Evolutionary conservation across 2,329 filamentous ascomycete species (phyloP), one percentile per base, ranked within the genome.

Genomic region (Leptoxyphium fumago): DNA sequence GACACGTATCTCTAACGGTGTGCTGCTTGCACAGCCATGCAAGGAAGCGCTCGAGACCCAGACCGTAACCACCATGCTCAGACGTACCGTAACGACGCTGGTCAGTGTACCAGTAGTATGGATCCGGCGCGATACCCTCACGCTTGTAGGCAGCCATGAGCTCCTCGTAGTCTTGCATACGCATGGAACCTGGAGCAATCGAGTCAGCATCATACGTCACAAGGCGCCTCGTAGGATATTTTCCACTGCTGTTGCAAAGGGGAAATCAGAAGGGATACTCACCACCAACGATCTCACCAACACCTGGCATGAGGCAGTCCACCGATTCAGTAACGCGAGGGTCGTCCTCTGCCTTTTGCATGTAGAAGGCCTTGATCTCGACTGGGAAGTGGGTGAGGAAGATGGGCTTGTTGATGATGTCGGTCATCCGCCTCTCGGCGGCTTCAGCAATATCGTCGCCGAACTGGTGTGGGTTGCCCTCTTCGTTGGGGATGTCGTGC

Each of bases 311-410:
- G 49, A 82, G 61, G 47, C 76, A 75, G 52, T 98, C 91, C 11
- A 96, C 89, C 49, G 79, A 86, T 72, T 98, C 89, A 0, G 91
- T 98, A 26, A 95, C 86, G 21, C 88, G 77, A 28, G 66, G 69
- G 60, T 98, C 91, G 28, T 74, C 66, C 38, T 73, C 71, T 55
- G 89, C 91, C 67, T 82, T 88, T 67, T 88, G 82, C 91, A 98
- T 98, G 75, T 98, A 98, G 65, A 98, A 98, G 1, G 91, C 84
- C 74, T 98, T 98, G 74, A 98, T 94, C 69, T 89, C 86, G 47
- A 80, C 80, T 15, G 91, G 91, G 77, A 98, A 98, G 68, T 96
- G 89, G 2, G 89, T 96, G 38, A 96, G 74, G 71, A 96, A 85
- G 64, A 98, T 94, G 49, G 91, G 91, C 44, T 78, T 72, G 78